Base-by-base conservation (phyloP, 1,284 basidiomycete genomes). In the Fomitopsis schrenkii region DNA sequence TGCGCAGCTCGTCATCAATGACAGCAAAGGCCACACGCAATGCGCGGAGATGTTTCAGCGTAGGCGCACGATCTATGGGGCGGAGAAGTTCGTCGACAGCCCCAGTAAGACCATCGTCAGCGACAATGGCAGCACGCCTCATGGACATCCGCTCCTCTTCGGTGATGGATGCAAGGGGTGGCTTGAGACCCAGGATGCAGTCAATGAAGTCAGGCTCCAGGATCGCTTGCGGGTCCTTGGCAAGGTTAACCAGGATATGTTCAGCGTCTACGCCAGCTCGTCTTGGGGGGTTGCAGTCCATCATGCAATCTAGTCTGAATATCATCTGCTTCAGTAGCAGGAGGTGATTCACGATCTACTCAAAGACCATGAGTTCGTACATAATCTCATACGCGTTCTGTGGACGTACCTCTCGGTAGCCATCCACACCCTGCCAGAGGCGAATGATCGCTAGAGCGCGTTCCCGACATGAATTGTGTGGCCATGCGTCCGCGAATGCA, bases 401-500 rank as follows among this genome's bases (percentile, higher is more conserved):
- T 55, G 57, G 50, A 64, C 77, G 55, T 53, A 87, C 87, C 77
- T 88, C 83, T 35, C 83, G 77, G 71, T 89, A 90, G 2, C 86
- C 86, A 57, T 84, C 79, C 2, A 82, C 74, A 41, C 75, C 78
- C 72, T 92, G 90, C 91, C 91, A 93, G 35, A 91, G 63, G 17
- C 83, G 80, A 57, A 92, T 62, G 12, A 91, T 79, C 9, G 80
- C 83, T 8, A 92, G 71, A 0, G 82, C 79, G 50, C 85, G 80
- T 66, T 89, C 86, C 8, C 87, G 79, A 68, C 87, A 88, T 17
- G 73, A 71, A 60, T 83, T 80, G 62, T 86, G 82, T 1, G 86
- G 86, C n/a, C 90, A 75, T 70, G 87, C 88, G 67, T 92, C 90
- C 19, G 90, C 83, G 87, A 89, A 93, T 7, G 87, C 87, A 68